Conservation (phyloP, 257 asterid species). For the Jacaranda mimosifolia region DNA sequence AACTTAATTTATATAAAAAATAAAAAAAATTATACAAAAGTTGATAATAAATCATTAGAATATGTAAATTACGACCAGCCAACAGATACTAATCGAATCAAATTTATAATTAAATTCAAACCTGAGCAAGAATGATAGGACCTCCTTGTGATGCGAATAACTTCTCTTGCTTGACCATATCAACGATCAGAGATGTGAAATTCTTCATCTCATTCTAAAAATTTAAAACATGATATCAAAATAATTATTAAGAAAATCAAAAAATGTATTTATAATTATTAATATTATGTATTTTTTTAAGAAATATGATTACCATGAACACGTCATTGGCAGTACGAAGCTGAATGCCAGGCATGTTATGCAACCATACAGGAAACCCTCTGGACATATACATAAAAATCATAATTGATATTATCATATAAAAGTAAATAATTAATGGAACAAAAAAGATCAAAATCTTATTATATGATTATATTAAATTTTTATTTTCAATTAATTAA, state of each 20-base stretch:
- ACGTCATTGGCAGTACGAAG: slow-evolving; percentile 62
- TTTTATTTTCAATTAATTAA: neutral
- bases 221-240: neutral
- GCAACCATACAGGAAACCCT: slow-evolving; percentile 80
- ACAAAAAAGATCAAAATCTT: too few relatives aligned
- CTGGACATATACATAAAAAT: slow-evolving; percentile 30
- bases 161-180: slow-evolving; percentile 67
- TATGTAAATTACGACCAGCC: too few relatives aligned
- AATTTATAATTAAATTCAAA: neutral
- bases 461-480: too few relatives aligned
- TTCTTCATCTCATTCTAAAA: slow-evolving; percentile 72
- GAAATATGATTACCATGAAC: slow-evolving; percentile 48
- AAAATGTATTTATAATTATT: neutral
- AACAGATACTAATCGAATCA: neutral
- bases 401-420: neutral
- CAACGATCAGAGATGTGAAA: slow-evolving; percentile 62
- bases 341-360: slow-evolving; percentile 58
- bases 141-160: slow-evolving; percentile 86
- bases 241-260: neutral
- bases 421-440: neutral
- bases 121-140: slow-evolving; percentile 76
- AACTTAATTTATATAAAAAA: neutral
- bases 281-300: neutral
- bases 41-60: too few relatives aligned
- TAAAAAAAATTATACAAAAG: neutral